Evolutionary conservation across 2,329 filamentous ascomycete species (phyloP).

Genomic region (Neoscytalidium dimidiatum): DNA sequence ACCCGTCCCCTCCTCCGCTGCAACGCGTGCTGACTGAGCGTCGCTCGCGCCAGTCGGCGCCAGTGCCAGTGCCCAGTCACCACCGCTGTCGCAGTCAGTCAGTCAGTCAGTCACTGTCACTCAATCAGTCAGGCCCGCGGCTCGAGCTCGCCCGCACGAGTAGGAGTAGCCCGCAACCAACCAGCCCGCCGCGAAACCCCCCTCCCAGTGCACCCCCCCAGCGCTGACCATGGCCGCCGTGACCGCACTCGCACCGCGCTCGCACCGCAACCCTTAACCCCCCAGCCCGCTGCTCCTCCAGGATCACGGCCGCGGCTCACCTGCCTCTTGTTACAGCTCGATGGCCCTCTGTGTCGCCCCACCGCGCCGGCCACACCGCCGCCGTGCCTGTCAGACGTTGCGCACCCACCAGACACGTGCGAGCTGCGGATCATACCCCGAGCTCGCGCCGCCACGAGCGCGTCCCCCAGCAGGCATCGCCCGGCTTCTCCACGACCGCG

Average conservation of each 20-base stretch:
- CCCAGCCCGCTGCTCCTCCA: neutral
- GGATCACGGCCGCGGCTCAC: slow-evolving; percentile 14
- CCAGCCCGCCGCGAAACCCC: no score
- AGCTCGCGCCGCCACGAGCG: slow-evolving; percentile 15
- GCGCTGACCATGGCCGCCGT: neutral
- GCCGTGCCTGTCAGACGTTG: slow-evolving; percentile 13
- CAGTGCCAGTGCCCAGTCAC: neutral
- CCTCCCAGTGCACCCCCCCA: no score
- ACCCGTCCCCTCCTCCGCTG: no score
- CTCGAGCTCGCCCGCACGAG: neutral
- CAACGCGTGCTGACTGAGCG: neutral
- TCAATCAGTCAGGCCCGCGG: neutral
- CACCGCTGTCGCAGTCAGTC: neutral
- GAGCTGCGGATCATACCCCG: slow-evolving; percentile 19
- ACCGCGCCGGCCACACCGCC: slow-evolving; percentile 14
- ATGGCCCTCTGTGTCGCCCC: slow-evolving; percentile 11
- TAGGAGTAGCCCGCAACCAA: no score
- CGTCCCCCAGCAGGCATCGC: slow-evolving; percentile 17
- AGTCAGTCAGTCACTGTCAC: neutral
- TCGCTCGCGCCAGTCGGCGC: neutral
- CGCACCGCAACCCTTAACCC: no score
- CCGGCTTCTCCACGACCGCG: slow-evolving; percentile 15
- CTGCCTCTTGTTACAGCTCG: neutral
- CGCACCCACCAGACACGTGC: slow-evolving; percentile 17
- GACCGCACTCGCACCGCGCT: neutral